Evolutionary conservation across 495 filamentous ascomycete species (phyloP).

Genomic region (Platismatia glauca): DNA sequence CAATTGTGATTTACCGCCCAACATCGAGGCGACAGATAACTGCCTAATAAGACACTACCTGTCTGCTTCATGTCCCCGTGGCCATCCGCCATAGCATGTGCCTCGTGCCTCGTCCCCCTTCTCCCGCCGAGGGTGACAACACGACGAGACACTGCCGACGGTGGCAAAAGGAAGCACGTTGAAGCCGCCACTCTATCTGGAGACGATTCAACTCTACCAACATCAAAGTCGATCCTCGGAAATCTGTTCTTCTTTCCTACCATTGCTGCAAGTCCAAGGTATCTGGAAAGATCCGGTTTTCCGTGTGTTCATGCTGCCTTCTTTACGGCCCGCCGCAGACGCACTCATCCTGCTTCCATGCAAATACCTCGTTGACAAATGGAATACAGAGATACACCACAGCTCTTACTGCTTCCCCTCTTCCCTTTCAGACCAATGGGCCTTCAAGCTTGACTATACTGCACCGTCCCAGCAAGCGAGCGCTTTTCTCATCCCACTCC

Average conservation of each 20-base stretch:
- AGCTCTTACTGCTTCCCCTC: neutral
- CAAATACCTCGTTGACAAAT: constrained; percentile 1
- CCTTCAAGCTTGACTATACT: neutral
- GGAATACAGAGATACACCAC: neutral
- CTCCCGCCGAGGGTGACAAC: neutral
- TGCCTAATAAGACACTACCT: neutral
- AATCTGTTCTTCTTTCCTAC: neutral
- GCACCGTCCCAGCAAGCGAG: neutral
- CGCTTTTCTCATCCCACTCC: neutral
- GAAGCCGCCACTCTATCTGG: neutral
- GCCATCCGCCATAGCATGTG: neutral
- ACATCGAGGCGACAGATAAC: neutral
- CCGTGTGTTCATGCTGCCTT: constrained; percentile 1
- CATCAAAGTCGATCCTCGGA: neutral
- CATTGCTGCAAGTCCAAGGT: neutral
- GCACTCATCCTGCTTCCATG: neutral
- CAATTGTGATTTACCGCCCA: neutral
- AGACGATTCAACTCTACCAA: neutral
- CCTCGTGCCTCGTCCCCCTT: neutral
- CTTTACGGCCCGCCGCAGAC: neutral
- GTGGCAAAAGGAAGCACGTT: neutral
- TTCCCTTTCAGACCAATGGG: neutral
- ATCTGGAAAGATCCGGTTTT: neutral
- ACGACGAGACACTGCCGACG: neutral
- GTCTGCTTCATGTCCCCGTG: neutral